These are phyloP conservation scores for Podila minutissima DNA, from an alignment of 192 early-diverging fungal genomes.

Conservation along the genomic window DNA sequence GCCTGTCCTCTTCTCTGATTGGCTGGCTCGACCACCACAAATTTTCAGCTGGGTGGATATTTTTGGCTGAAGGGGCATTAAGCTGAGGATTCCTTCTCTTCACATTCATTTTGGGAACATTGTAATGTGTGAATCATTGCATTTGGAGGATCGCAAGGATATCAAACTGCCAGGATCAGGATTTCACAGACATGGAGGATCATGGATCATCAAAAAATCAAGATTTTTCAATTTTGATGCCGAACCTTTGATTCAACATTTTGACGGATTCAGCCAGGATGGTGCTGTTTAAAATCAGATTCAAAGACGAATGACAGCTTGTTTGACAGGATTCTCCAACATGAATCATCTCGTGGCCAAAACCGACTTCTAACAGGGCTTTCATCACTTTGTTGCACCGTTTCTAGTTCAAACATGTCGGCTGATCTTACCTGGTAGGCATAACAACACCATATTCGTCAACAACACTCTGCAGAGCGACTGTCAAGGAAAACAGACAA, in stretches of 20 bases:
- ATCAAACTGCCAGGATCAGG: too few relatives aligned
- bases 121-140: constrained; percentile 16
- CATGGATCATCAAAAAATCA: background rate
- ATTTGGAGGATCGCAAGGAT: too few relatives aligned
- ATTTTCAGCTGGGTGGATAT: constrained; percentile 9
- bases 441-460: background rate
- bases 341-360: too few relatives aligned
- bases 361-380: too few relatives aligned
- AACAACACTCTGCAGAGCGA: too few relatives aligned
- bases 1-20: background rate
- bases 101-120: constrained; percentile 53
- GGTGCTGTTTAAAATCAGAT: too few relatives aligned
- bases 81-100: constrained; percentile 46
- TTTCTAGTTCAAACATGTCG: constrained; percentile 51
- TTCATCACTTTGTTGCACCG: background rate
- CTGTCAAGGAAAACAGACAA: too few relatives aligned
- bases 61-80: constrained; percentile 6
- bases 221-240: constrained; percentile 11
- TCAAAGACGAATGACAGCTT: too few relatives aligned
- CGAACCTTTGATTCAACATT: constrained; percentile 44
- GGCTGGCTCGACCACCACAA: background rate
- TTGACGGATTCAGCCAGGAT: background rate
- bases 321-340: too few relatives aligned
- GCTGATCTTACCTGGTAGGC: constrained; percentile 55
- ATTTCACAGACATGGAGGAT: too few relatives aligned